These are phyloP conservation scores for Scenedesmus sp. DNA, from an alignment of 163 green algal species.

Conservation along the genomic window DNA sequence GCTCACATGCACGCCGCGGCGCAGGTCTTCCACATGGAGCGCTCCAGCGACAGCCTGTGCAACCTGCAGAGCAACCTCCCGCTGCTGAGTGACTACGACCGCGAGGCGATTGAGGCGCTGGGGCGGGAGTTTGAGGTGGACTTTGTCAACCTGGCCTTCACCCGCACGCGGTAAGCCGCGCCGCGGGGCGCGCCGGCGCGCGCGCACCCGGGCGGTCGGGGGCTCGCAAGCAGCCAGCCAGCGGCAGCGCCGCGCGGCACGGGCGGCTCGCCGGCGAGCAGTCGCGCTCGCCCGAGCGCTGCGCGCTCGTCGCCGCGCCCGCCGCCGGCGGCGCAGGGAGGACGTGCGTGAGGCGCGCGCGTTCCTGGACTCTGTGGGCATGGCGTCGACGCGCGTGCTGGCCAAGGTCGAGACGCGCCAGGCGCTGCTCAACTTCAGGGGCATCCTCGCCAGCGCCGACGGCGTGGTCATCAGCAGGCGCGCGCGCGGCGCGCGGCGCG, in stretches of 20 bases:
- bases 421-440: slow-evolving; percentile 79
- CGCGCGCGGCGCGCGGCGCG: not conserved
- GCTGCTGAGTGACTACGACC: slow-evolving; percentile 78
- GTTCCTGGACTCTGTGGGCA: slow-evolving; percentile 66
- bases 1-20: too few species aligned
- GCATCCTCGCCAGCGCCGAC: slow-evolving; percentile 74
- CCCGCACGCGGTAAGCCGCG: slow-evolving; percentile 35
- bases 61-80: slow-evolving; percentile 70
- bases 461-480: slow-evolving; percentile 74
- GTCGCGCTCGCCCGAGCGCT: too few species aligned
- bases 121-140: slow-evolving; percentile 62
- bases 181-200: too few species aligned
- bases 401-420: slow-evolving; percentile 86
- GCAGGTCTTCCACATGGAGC: slow-evolving; percentile 85
- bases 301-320: too few species aligned
- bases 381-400: slow-evolving; percentile 65
- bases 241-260: too few species aligned
- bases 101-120: slow-evolving; percentile 60
- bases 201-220: too few species aligned
- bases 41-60: slow-evolving; percentile 55
- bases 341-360: slow-evolving; percentile 70
- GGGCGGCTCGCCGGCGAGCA: too few species aligned
- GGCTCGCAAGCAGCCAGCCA: too few species aligned
- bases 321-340: too few species aligned
- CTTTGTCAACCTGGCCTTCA: slow-evolving; percentile 46